A percentile compares a stretch with the other conserved stretches of the same genome.
Conservation (phyloP, 1,284 basidiomycete genomes). For the Lentinula novae-zelandiae region DNA sequence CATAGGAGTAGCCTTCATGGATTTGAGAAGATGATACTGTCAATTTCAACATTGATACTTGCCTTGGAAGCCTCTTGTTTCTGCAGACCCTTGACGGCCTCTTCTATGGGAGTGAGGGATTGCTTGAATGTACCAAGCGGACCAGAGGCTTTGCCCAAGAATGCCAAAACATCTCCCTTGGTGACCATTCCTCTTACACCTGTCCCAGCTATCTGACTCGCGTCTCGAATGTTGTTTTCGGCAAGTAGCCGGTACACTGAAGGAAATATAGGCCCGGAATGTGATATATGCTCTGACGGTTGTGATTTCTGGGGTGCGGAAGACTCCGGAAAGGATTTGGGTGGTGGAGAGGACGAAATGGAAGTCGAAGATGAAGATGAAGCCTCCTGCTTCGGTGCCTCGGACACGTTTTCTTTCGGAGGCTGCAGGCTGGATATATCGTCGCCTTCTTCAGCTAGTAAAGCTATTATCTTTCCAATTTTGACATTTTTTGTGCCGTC, state of each 20-base stretch:
- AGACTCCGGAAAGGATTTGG: constrained; percentile 21
- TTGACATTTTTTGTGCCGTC: constrained; percentile 86
- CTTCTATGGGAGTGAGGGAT: constrained; percentile 28
- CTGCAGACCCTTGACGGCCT: constrained; percentile 16
- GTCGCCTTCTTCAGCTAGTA: constrained; percentile 96
- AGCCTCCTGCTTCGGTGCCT: constrained; percentile 21
- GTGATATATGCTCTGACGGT: constrained; percentile 38
- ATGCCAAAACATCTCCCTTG: constrained; percentile 84
- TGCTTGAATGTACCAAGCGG: constrained; percentile 74
- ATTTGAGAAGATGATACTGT: neutral
- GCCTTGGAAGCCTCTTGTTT: constrained; percentile 38
- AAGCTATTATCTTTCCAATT: constrained; percentile 86
- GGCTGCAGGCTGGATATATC: constrained; percentile 84
- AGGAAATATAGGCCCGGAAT: constrained; percentile 68
- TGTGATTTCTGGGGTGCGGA: constrained; percentile 31
- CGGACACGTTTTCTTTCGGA: constrained; percentile 50
- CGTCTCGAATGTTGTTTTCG: constrained; percentile 53
- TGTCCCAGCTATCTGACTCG: constrained; percentile 67
- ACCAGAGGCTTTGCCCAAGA: constrained; percentile 76
- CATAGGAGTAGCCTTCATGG: constrained; percentile 33
- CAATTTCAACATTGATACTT: neutral
- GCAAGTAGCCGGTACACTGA: constrained; percentile 71
- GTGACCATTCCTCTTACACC: constrained; percentile 88
- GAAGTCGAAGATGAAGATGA: constrained; percentile 16
- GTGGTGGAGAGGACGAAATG: constrained; percentile 19